phyloP scores from a whole-genome alignment of 495 filamentous ascomycete genomes.

The Penicillium riverlandense region DNA sequence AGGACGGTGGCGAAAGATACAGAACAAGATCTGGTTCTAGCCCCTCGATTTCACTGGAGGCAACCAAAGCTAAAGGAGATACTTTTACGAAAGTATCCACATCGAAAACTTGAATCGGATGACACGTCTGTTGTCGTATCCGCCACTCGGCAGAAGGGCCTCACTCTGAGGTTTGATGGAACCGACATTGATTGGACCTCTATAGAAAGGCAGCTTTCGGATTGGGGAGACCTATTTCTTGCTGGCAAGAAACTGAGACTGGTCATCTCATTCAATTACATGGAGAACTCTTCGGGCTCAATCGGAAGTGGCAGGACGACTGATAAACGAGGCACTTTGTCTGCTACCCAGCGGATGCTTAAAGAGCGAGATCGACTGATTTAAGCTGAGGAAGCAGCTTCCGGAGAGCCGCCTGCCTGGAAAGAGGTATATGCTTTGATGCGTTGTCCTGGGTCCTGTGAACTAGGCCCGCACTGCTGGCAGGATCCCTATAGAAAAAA shows the following conservation, averaged over 20 bases:
- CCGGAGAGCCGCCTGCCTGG: neutral
- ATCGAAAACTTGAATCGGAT: conserved; percentile 8
- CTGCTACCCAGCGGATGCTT: conserved; percentile 4
- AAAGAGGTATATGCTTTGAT: conserved; percentile 1
- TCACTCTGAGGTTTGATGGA: conserved; percentile 5
- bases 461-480: conserved; percentile 2
- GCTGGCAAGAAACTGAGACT: conserved; percentile 12
- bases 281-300: neutral
- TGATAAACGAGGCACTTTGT: conserved; percentile 1
- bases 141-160: conserved; percentile 2
- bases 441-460: neutral
- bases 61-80: conserved; percentile 5
- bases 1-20: conserved; percentile 24
- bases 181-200: conserved; percentile 8
- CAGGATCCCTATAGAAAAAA: conserved; percentile 7
- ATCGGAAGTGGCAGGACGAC: conserved; percentile 1
- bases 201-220: conserved; percentile 8
- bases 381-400: neutral
- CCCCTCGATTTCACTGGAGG: conserved; percentile 10
- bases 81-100: conserved; percentile 5
- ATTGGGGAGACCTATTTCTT: conserved; percentile 8
- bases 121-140: conserved; percentile 9
- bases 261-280: conserved; percentile 7
- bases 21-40: conserved; percentile 24
- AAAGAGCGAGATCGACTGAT: conserved; percentile 1